Conservation (phyloP, 2,329 filamentous ascomycete species). For the Periconia sp. region DNA sequence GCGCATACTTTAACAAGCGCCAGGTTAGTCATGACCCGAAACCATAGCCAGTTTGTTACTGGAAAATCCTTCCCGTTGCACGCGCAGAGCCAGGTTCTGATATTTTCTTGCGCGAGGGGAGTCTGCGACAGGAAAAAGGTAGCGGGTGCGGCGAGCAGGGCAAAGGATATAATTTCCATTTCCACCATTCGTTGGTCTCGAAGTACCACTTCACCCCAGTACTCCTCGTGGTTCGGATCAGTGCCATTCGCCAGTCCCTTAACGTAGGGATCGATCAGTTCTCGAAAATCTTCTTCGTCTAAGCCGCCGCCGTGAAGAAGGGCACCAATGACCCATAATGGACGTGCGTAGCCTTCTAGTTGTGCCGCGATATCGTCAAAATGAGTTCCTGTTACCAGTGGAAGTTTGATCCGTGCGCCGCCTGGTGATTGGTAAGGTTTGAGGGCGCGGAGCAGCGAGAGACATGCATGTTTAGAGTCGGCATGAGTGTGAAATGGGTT, state of each 20-base stretch:
- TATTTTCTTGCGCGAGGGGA: conserved; percentile 34
- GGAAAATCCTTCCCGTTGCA: conserved; percentile 53
- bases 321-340: conserved; percentile 36
- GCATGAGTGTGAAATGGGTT: conserved; percentile 25
- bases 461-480: conserved; percentile 28
- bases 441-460: conserved; percentile 25
- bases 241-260: conserved; percentile 38
- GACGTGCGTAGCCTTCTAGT: conserved; percentile 37
- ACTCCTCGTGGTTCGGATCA: conserved; percentile 40
- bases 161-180: conserved; percentile 54
- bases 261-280: conserved; percentile 29
- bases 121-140: conserved; percentile 38
- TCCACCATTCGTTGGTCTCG: conserved; percentile 59
- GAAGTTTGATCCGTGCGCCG: conserved; percentile 35
- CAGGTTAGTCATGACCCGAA: conserved; percentile 54
- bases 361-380: conserved; percentile 40
- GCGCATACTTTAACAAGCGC: conserved; percentile 49
- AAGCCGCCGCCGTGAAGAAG: conserved; percentile 24
- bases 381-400: conserved; percentile 35
- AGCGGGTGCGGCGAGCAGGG: conserved; percentile 49
- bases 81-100: conserved; percentile 46
- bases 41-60: conserved; percentile 56
- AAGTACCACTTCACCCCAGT: conserved; percentile 52
- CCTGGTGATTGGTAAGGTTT: conserved; percentile 32
- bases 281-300: conserved; percentile 14